Evolutionary conservation across 768 basidiomycete genomes (phyloP).

Genomic region (Tricholoma bakamatsutake): DNA sequence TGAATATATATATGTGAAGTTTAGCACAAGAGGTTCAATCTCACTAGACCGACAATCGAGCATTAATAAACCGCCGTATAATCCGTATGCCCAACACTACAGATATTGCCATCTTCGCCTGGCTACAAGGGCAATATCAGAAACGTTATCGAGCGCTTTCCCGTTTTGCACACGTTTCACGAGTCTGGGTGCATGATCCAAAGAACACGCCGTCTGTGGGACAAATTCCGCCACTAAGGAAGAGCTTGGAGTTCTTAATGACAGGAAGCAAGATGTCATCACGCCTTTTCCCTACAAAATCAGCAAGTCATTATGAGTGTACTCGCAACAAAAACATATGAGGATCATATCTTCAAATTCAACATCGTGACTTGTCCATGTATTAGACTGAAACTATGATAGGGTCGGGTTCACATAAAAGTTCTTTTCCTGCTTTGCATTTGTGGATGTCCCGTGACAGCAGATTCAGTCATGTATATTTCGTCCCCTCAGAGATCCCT

Average conservation of each 20-base stretch:
- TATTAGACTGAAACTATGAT: constrained; percentile 29
- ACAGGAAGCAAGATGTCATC: too few relatives aligned
- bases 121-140: constrained; percentile 24
- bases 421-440: too few relatives aligned
- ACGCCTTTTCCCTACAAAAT: constrained; percentile 23
- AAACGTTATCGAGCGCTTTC: constrained; percentile 28
- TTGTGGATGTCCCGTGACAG: too few relatives aligned
- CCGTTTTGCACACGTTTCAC: constrained; percentile 29
- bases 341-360: constrained; percentile 25
- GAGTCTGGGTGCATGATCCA: constrained; percentile 38
- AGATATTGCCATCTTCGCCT: constrained; percentile 18
- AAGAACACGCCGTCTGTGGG: constrained; percentile 33
- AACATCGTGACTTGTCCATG: constrained; percentile 13
- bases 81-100: constrained; percentile 30
- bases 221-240: constrained; percentile 32
- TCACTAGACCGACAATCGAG: background rate
- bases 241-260: constrained; percentile 31
- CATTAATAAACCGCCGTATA: constrained; percentile 21
- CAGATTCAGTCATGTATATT: too few relatives aligned
- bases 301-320: background rate
- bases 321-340: background rate
- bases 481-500: too few relatives aligned
- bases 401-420: too few relatives aligned
- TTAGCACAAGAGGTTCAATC: background rate
- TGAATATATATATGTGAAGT: too few relatives aligned